Conservation (phyloP, 345 rosid species). For the Nephelium lappaceum region DNA sequence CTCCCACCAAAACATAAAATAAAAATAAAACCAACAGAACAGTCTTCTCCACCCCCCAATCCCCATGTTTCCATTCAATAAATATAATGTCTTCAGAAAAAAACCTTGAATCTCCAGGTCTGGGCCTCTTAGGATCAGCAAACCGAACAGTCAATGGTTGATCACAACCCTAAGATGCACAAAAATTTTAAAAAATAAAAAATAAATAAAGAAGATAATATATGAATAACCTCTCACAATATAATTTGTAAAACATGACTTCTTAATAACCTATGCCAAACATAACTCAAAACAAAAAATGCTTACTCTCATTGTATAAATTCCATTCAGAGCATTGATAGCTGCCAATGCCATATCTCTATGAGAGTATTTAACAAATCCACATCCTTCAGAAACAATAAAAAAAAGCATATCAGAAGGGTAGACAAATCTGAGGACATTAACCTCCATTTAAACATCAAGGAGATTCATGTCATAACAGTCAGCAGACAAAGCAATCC, state of each 20-base stretch:
- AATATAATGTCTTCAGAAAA: constrained; percentile 23
- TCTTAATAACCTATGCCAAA: constrained; percentile 12
- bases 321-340: constrained; percentile 85
- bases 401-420: constrained; percentile 18
- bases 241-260: constrained; percentile 22
- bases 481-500: constrained; percentile 1
- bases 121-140: constrained; percentile 99
- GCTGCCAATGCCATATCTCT: constrained; percentile 93
- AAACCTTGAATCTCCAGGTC: constrained; percentile 88
- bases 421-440: constrained; percentile 1
- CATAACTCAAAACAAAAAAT: constrained; percentile 19
- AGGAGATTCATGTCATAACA: constrained; percentile 14
- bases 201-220: not conserved
- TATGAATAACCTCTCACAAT: constrained; percentile 10
- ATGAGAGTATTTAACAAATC: constrained; percentile 88
- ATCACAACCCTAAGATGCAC: constrained; percentile 75
- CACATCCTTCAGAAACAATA: constrained; percentile 77
- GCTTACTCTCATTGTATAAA: constrained; percentile 86
- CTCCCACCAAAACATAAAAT: not conserved
- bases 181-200: not conserved
- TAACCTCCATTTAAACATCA: constrained; percentile 11
- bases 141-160: constrained; percentile 97
- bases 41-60: not conserved
- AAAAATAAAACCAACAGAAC: not conserved
- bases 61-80: not conserved